Base-by-base conservation (phyloP, 495 filamentous ascomycete species). In the Penicillium alfredii region DNA sequence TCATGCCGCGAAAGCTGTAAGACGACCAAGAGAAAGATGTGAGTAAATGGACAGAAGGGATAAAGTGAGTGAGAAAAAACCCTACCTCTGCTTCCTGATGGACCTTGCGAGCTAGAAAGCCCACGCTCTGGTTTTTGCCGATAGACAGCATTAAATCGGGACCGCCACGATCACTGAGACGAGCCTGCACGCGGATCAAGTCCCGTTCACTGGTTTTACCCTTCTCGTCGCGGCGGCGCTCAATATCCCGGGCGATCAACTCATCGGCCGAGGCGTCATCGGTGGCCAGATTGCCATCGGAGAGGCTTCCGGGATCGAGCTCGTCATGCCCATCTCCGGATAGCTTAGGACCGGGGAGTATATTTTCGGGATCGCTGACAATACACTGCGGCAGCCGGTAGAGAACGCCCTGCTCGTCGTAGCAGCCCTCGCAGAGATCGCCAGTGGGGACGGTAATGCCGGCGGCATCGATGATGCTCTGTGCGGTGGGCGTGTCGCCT, bases 311-410 rank as follows among this genome's bases (percentile, higher is more conserved):
- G 38, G 63, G 68, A 35, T 63, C 63, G n/a, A n/a, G n/a, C 14
- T 61, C 57, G 21, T 58, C 63, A 15, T 74, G n/a, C n/a, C n/a
- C n/a, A n/a, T n/a, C n/a, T n/a, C n/a, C n/a, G n/a, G n/a, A n/a
- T n/a, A n/a, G n/a, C 27, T 4, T n/a, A 7, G n/a, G 16, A 5
- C 24, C 4, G 33, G 12, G 0, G 34, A 72, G 60, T 4, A 93
- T 51, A 47, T 93, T 89, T 28, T 63, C 60, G 5, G 89, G 89
- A 56, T 89, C 84, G 33, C 73, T 67, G 6, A 89, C 78, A 15
- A 92, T 74, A 58, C 84, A 81, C 51, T 81, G 77, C 4, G 86
- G 86, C 12, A 95, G 45, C 6, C 76, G 66, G 55, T 95, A 96
- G 38, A 81, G 69, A 27, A 78, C 80, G 0, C 89, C 89, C 28